These are phyloP conservation scores for Psidium friedrichsthalianum DNA, from an alignment of 345 rosid species.

Conservation along the genomic window DNA sequence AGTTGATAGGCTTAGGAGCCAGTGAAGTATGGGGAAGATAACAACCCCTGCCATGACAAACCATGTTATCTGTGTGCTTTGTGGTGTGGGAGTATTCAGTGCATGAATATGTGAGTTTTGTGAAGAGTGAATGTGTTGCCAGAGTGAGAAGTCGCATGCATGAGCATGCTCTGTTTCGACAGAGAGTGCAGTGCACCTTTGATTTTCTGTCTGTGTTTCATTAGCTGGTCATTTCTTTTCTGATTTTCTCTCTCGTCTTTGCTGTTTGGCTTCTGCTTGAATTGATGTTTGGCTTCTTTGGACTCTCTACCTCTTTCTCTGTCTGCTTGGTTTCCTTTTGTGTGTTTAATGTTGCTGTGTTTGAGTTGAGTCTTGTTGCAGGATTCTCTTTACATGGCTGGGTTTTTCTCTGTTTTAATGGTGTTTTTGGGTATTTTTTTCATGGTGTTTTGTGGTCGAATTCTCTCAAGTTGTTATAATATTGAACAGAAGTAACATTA, in stretches of 20 bases:
- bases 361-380: neutral
- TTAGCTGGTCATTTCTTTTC: neutral
- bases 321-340: neutral
- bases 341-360: neutral
- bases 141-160: neutral
- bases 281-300: neutral
- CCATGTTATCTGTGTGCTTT: neutral
- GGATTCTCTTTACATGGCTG: neutral
- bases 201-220: neutral
- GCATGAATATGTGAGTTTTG: neutral
- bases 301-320: neutral
- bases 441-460: neutral
- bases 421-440: neutral
- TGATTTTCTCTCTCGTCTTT: neutral
- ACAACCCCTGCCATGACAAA: neutral
- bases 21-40: neutral
- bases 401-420: neutral
- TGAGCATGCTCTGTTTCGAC: neutral
- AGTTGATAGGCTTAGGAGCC: neutral
- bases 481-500: neutral
- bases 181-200: neutral
- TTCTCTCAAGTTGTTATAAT: neutral
- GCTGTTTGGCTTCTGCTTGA: neutral
- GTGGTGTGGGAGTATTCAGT: neutral
- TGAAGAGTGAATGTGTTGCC: neutral